Evolutionary conservation across 73 alveolate genomes (phyloP), one percentile per base, ranked within the genome.

Genomic region (Paramecium primaurelia): DNA sequence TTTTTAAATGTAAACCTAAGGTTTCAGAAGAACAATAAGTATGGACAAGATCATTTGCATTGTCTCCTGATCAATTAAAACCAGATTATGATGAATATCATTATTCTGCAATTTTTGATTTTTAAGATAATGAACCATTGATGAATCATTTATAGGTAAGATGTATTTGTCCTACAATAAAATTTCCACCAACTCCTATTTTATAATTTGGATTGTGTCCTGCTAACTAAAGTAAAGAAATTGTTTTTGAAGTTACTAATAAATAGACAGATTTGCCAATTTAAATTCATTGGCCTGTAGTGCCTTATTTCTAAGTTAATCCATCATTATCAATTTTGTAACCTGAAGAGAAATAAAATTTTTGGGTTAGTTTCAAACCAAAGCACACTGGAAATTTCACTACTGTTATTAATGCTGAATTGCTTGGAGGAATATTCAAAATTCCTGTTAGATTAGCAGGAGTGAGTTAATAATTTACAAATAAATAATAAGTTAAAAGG

Each of bases 131-230:
- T 73, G 98, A 97, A 58, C 97, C 97, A 18, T 95, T 97, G 14
- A 96, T 97, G 71, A 98, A 97, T 77, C 97, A 98, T 77, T 95
- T 98, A 97, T 95, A 96, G 95, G 99, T 98, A 1, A 95, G 98
- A 93, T 99, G 99, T 7, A 94, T 98, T 88, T 97, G 93, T 73
- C 99, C 99, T 2, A 97, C 97, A 92, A 93, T 98, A 32, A 97
- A 97, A 85, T 92, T 98, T 71, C 96, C 97, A 75, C 93, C 95
- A 68, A 94, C 96, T 26, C 86, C 89, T 77, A 80, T 97, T 59
- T 20, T 89, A 38, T 92, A 96, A 75, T 98, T 98, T 92, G 98
- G 99, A 91, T 98, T 96, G 85, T 98, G 99, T 92, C 92, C 97
- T 71, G 95, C 97, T 59, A 96, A 97, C 77, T 98, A 96, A 58